Evolutionary conservation across 2,329 filamentous ascomycete species (phyloP).

Genomic region (Tolypocladium cylindrosporum): DNA sequence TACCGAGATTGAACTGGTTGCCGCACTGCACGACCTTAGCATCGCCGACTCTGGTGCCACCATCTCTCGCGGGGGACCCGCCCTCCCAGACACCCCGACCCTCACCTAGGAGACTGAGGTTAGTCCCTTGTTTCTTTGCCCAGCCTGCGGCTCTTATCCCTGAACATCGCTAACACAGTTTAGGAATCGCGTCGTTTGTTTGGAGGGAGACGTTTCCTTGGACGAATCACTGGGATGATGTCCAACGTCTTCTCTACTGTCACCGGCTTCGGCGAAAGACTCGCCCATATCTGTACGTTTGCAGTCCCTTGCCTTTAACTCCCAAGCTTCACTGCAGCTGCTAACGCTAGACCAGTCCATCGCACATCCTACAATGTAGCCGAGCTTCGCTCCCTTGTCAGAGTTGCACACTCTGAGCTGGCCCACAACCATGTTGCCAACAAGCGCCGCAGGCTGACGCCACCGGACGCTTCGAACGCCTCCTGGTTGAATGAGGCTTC

Average conservation of each 20-base stretch:
- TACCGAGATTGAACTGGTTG: constrained; percentile 20
- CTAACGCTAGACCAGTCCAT: constrained; percentile 9
- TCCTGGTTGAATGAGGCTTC: background rate
- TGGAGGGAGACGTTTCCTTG: constrained; percentile 7
- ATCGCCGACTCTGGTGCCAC: constrained; percentile 1
- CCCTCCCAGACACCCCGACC: background rate
- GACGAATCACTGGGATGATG: constrained; percentile 19
- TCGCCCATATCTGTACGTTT: constrained; percentile 14
- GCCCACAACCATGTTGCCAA: constrained; percentile 10
- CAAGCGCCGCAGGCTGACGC: constrained; percentile 16
- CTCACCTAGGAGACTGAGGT: constrained; percentile 4
- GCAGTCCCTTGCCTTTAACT: background rate
- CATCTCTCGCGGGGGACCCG: background rate
- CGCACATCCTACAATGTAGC: constrained; percentile 13
- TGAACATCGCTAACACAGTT: background rate
- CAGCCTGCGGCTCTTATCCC: background rate
- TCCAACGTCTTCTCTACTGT: constrained; percentile 14
- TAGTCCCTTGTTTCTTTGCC: background rate
- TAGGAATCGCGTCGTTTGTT: constrained; percentile 12
- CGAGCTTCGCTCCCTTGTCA: constrained; percentile 13
- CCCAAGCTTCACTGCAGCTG: background rate
- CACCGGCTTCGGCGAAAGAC: constrained; percentile 14
- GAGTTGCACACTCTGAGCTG: background rate
- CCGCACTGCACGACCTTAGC: constrained; percentile 7
- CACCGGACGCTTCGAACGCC: constrained; percentile 4